Conservation (phyloP, 495 filamentous ascomycete species). For the Aspergillus ellipticus region DNA sequence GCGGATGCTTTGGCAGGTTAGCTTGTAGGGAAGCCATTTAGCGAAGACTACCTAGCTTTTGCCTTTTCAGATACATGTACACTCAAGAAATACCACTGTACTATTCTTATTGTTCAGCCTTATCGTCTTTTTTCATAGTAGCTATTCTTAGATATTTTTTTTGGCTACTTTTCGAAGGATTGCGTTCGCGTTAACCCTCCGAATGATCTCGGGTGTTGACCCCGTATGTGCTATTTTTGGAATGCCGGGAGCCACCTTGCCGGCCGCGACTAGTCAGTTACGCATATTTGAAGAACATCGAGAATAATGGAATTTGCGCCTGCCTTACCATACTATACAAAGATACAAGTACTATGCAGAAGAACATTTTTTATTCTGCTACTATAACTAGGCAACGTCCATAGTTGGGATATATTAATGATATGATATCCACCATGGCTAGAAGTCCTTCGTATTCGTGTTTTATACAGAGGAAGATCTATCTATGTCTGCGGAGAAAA, state of each 20-base stretch:
- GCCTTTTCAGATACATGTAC: conserved; percentile 11
- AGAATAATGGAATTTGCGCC: not conserved
- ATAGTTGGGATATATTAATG: no score
- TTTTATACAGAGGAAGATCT: no score
- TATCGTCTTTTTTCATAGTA: not conserved
- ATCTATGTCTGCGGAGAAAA: no score
- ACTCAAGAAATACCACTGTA: conserved; percentile 17
- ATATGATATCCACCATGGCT: no score
- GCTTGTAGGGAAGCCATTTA: conserved; percentile 16
- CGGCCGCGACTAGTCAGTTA: no score
- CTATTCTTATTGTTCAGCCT: conserved; percentile 4
- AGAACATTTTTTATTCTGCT: no score
- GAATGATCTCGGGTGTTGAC: conserved; percentile 2
- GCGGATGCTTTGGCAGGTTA: conserved; percentile 6
- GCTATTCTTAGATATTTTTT: conserved; percentile 6
- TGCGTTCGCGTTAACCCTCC: not conserved
- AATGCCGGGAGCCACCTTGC: not conserved
- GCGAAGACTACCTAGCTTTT: conserved; percentile 15
- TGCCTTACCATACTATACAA: no score
- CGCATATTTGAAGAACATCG: no score
- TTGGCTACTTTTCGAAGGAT: not conserved
- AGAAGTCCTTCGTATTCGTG: no score
- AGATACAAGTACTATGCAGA: no score
- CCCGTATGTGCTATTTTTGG: conserved; percentile 16
- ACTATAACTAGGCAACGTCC: no score